These are phyloP conservation scores for Otatea glauca DNA, from an alignment of 176 grass and related monocot genomes.

Conservation along the genomic window DNA sequence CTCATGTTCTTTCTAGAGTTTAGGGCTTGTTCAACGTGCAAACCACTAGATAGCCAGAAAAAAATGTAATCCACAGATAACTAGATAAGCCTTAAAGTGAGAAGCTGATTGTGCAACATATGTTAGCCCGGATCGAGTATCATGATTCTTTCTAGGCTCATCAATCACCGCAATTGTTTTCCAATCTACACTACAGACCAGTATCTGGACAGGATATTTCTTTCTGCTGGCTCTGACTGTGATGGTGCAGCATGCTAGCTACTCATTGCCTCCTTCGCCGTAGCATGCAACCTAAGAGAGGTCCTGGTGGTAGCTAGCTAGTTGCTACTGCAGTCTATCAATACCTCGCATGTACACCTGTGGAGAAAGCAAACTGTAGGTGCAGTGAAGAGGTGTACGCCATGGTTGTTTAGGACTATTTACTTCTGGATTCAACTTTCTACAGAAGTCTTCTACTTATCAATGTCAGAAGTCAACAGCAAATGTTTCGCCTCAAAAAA, in stretches of 20 bases:
- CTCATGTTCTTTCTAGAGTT: too few species aligned
- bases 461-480: neutral
- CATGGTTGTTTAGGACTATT: neutral
- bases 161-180: too few species aligned
- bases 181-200: too few species aligned
- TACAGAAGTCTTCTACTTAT: neutral
- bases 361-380: conserved; percentile 10
- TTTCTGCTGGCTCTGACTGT: too few species aligned
- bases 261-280: conserved; percentile 3
- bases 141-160: too few species aligned
- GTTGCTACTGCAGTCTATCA: neutral
- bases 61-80: too few species aligned
- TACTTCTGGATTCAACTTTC: conserved; percentile 1
- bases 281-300: conserved; percentile 22
- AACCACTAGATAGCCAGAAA: too few species aligned
- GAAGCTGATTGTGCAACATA: too few species aligned
- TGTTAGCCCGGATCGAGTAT: too few species aligned
- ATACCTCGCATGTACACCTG: conserved; percentile 11
- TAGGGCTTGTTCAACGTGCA: too few species aligned
- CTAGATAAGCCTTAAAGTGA: too few species aligned
- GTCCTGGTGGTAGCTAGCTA: neutral
- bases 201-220: too few species aligned
- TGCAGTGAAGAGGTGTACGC: neutral
- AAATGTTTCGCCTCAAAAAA: neutral
- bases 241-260: neutral